These are phyloP conservation scores for Lyophyllum shimeji DNA, from an alignment of 768 basidiomycete species.

Conservation along the genomic window DNA sequence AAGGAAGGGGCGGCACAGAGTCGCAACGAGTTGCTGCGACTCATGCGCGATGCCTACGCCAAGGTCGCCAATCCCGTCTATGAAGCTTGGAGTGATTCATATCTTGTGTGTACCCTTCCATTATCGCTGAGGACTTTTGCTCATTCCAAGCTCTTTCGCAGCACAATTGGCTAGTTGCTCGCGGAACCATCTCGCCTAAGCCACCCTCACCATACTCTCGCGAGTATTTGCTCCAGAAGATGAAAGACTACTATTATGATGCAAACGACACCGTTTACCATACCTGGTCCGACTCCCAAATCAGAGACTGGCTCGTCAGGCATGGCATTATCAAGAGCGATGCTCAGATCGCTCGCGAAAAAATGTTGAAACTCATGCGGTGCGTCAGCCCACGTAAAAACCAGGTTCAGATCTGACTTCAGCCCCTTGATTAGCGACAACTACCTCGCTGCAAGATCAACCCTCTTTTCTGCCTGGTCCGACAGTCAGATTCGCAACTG, in stretches of 20 bases:
- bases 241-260: conserved; percentile 80
- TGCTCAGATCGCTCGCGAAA: conserved; percentile 65
- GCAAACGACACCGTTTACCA: conserved; percentile 52
- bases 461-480: conserved; percentile 67
- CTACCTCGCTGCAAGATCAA: conserved; percentile 60
- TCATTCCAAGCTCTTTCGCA: conserved; percentile 22
- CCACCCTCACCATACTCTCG: conserved; percentile 51
- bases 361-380: conserved; percentile 73
- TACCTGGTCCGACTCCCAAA: conserved; percentile 76
- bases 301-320: conserved; percentile 77
- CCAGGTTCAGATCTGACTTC: neutral
- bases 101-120: conserved; percentile 54
- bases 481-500: conserved; percentile 72
- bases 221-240: conserved; percentile 59
- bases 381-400: conserved; percentile 30
- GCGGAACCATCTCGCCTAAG: conserved; percentile 68
- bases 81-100: conserved; percentile 84
- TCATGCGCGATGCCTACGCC: conserved; percentile 71
- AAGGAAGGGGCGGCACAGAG: conserved; percentile 50
- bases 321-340: conserved; percentile 74
- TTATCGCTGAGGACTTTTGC: neutral
- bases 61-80: conserved; percentile 65
- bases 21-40: conserved; percentile 63
- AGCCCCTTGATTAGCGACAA: conserved; percentile 49
- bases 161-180: conserved; percentile 83